phyloP scores from a whole-genome alignment of 2,329 filamentous ascomycete genomes.

The Grosmannia serpens region DNA sequence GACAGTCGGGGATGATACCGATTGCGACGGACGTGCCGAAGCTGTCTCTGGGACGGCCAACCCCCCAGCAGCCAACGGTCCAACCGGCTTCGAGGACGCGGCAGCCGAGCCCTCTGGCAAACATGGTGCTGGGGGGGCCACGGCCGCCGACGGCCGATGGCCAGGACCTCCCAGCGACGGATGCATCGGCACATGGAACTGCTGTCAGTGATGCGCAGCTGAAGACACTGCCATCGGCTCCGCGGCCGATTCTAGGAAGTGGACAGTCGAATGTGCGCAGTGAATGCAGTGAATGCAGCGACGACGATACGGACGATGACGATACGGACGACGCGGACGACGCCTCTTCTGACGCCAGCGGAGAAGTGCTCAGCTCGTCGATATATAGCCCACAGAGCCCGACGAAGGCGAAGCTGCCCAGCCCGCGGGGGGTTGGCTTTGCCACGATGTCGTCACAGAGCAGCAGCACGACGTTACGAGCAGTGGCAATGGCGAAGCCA shows the following conservation, averaged over 20 bases:
- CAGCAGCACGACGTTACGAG: slow-evolving; percentile 7
- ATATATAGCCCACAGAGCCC: slow-evolving; percentile 15
- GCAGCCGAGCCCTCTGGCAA: slow-evolving; percentile 10
- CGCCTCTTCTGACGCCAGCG: no score
- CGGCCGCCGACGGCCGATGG: not conserved
- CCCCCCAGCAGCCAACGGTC: not conserved
- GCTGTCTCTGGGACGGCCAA: not conserved
- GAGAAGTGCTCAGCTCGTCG: no score
- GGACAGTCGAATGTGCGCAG: slow-evolving; percentile 10
- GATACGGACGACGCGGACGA: no score
- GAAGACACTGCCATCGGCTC: slow-evolving; percentile 28
- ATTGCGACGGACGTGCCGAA: not conserved
- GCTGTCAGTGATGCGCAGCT: slow-evolving; percentile 21
- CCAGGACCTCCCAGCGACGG: slow-evolving; percentile 5
- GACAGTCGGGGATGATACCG: not conserved
- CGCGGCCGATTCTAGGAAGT: slow-evolving; percentile 7
- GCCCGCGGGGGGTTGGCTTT: slow-evolving; percentile 32
- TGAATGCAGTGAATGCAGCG: slow-evolving; percentile 17
- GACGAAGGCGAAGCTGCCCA: slow-evolving; percentile 26
- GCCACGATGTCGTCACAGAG: slow-evolving; percentile 17
- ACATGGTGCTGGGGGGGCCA: not conserved
- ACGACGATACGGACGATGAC: not conserved
- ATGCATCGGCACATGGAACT: slow-evolving; percentile 9
- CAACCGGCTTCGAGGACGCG: not conserved
- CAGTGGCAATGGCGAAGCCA: no score